Conservation (phyloP, 176 grass and related monocot genomes). For the Chloris gayana region DNA sequence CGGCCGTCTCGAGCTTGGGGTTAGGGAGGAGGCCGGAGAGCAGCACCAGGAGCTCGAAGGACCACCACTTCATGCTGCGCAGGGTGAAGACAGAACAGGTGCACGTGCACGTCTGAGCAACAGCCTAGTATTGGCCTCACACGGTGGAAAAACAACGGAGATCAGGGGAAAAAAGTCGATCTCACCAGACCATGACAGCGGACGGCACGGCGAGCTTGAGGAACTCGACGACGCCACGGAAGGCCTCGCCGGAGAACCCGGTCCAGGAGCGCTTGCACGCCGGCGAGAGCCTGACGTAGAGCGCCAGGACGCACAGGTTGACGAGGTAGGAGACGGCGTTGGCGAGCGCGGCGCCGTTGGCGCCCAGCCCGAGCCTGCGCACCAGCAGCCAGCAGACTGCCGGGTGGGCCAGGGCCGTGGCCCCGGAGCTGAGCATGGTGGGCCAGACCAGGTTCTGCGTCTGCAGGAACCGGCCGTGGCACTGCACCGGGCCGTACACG, state of each 20-base stretch:
- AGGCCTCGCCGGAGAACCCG: slow-evolving; percentile 51
- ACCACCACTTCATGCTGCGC: too few relatives aligned
- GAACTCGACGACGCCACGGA: slow-evolving; percentile 36
- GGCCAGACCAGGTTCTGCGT: slow-evolving; percentile 50
- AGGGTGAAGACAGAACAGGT: too few relatives aligned
- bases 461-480: slow-evolving; percentile 36
- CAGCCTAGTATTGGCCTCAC: too few relatives aligned
- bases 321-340: slow-evolving; percentile 41
- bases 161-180: too few relatives aligned
- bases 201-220: slow-evolving; percentile 47
- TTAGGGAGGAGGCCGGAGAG: too few relatives aligned
- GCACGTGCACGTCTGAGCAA: too few relatives aligned
- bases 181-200: slow-evolving; percentile 61
- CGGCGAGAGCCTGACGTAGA: slow-evolving; percentile 42
- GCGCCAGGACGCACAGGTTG: slow-evolving; percentile 24
- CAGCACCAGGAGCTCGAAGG: too few relatives aligned
- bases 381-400: slow-evolving; percentile 59
- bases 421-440: slow-evolving; percentile 42
- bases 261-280: slow-evolving; percentile 42
- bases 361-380: slow-evolving; percentile 26
- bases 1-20: too few relatives aligned
- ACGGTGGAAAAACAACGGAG: too few relatives aligned
- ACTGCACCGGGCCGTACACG: slow-evolving; percentile 36
- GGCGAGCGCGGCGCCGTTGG: slow-evolving; percentile 44
- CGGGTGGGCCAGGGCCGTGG: slow-evolving; percentile 36